Evolutionary conservation across 768 basidiomycete genomes (phyloP), one percentile per base, ranked within the genome.

Genomic region (Cubamyces lactineus): DNA sequence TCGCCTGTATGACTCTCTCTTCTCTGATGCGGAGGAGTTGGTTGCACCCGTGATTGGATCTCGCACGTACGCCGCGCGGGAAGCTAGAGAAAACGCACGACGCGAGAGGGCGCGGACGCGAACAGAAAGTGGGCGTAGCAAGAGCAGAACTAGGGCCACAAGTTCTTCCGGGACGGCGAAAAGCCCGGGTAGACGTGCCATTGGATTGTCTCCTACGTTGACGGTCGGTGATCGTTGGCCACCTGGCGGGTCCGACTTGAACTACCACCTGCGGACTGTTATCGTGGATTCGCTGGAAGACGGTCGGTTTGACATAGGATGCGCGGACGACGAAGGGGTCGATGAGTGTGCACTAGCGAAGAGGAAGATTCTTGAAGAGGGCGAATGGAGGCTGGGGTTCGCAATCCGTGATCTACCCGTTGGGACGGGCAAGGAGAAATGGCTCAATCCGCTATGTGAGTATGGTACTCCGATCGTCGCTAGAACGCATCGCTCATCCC

Each of bases 381-480:
- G 88, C 11, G 89, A 87, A 67, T 86, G 80, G 75, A 81, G 90
- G 68, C 75, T 96, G 47, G 94, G 93, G 1, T 96, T 96, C 70
- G 91, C 91, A 4, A 87, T 96, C 56, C 82, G 86, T 30, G 89
- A 92, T 72, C 74, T 92, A 38, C 85, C 84, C 26, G 78, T 75
- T 21, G 89, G 84, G 21, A 79, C 82, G 19, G 85, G 86, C 15
- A 82, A 82, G 39, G 87, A 88, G 63, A 86, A 83, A 61, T 96
- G 94, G 93, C 70, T 92, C 57, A 85, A 94, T 74, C 92, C 94
- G 0, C 78, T 88, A 45, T 84, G 93, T 93, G 72, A 70, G 92
- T 82, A 8, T 55, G n/a, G 13, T 39, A 15, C 23, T 26, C 30
- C n/a, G 21, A 9, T 34, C 21, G 16, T 23, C 21, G 42, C 34